A percentile compares a stretch with the other conserved stretches of the same genome.
phyloP scores from a whole-genome alignment of 2,329 filamentous ascomycete species.

The Colletotrichum paranaense region DNA sequence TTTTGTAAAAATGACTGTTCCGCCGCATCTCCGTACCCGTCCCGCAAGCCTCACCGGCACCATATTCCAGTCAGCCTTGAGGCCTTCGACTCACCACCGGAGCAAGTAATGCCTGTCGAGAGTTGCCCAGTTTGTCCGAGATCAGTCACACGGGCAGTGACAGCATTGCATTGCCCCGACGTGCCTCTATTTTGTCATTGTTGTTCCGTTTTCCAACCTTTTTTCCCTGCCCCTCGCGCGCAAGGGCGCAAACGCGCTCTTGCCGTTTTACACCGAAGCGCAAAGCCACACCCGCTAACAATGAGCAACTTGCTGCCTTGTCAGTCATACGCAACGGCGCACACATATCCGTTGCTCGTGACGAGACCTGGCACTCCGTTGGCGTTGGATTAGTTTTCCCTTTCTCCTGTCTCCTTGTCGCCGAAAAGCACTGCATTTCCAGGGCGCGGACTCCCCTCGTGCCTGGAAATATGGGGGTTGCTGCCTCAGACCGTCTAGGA shows the following conservation, averaged over 20 bases:
- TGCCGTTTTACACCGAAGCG: background rate
- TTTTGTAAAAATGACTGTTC: background rate
- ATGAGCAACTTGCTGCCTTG: background rate
- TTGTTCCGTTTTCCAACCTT: background rate
- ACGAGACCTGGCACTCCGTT: background rate
- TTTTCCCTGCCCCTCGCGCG: background rate
- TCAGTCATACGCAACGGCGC: background rate
- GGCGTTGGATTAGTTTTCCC: background rate
- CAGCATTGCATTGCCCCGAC: background rate
- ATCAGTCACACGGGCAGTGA: background rate
- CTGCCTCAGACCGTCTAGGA: background rate
- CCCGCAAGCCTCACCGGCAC: background rate
- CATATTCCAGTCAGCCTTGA: constrained; percentile 1
- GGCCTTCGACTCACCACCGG: background rate
- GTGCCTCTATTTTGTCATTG: background rate
- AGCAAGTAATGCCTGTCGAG: background rate
- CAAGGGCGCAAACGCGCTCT: background rate
- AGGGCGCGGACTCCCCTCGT: background rate
- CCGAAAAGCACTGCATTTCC: background rate
- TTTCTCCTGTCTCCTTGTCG: background rate
- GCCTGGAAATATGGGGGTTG: constrained; percentile 6
- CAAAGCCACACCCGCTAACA: background rate
- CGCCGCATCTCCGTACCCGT: background rate
- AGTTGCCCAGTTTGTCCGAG: background rate
- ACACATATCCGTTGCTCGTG: background rate